Evolutionary conservation across 2,329 filamentous ascomycete species (phyloP).

Genomic region (Colletotrichum trifolii): DNA sequence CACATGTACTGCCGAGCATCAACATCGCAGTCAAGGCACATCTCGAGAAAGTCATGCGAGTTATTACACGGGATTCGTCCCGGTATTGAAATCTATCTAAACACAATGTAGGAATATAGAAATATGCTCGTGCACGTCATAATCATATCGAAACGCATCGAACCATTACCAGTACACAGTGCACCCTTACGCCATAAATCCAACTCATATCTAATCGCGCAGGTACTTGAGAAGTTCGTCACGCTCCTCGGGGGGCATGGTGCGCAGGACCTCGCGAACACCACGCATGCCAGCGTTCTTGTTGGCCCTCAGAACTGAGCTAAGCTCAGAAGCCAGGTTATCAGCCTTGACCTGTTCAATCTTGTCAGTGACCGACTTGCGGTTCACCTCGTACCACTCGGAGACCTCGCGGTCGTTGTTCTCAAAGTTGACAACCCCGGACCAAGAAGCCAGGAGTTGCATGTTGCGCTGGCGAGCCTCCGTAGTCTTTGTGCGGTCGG

Average conservation of each 20-base stretch:
- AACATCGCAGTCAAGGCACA: neutral
- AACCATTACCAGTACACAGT: constrained; percentile 17
- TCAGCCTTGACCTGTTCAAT: constrained; percentile 86
- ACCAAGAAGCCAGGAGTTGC: constrained; percentile 84
- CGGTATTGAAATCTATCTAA: constrained; percentile 29
- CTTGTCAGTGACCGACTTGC: constrained; percentile 84
- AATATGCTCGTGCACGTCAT: constrained; percentile 35
- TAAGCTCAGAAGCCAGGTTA: constrained; percentile 62
- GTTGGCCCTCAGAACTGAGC: constrained; percentile 56
- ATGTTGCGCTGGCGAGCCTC: constrained; percentile 75
- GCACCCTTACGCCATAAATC: constrained; percentile 9
- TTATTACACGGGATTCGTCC: constrained; percentile 21
- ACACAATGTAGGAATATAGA: constrained; percentile 27
- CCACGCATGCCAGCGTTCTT: constrained; percentile 83
- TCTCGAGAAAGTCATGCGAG: neutral
- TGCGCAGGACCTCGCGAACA: constrained; percentile 84
- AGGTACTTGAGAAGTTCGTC: constrained; percentile 79
- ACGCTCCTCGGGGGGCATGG: constrained; percentile 88
- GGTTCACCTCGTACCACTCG: constrained; percentile 96
- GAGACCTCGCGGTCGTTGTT: constrained; percentile 85
- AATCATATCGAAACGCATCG: constrained; percentile 29
- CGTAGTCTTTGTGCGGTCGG: constrained; percentile 55
- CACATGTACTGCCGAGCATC: no score
- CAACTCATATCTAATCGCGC: constrained; percentile 49
- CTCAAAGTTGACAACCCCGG: constrained; percentile 79